Evolutionary conservation across 2,329 filamentous ascomycete species (phyloP).

Genomic region (Gaeumannomyces sp.): DNA sequence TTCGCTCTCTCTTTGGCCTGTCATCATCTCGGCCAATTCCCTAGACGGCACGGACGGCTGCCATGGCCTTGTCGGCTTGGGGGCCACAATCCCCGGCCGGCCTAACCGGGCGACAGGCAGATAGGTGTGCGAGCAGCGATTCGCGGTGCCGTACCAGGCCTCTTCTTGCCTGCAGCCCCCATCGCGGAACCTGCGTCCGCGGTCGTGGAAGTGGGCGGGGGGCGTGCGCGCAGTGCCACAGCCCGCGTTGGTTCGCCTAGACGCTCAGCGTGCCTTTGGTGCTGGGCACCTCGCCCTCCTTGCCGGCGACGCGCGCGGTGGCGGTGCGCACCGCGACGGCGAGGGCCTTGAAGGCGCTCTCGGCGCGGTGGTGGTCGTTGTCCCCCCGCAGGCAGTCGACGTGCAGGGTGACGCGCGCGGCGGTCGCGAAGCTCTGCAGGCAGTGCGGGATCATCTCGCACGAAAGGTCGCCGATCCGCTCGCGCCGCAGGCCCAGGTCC

Average conservation of each 20-base stretch:
- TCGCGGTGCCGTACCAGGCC: neutral
- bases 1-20: neutral
- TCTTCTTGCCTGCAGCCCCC: neutral
- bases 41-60: neutral
- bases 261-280: conserved; percentile 85
- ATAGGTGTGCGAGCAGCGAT: neutral
- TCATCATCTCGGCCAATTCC: neutral
- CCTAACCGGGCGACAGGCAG: neutral
- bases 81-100: neutral
- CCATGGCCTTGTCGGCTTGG: too few relatives aligned
- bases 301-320: conserved; percentile 65
- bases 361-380: conserved; percentile 94
- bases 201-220: neutral
- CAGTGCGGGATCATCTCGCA: conserved; percentile 98
- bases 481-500: conserved; percentile 76
- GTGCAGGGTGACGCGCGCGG: conserved; percentile 85
- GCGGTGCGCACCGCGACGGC: conserved; percentile 80
- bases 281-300: conserved; percentile 88
- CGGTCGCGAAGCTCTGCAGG: conserved; percentile 87
- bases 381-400: conserved; percentile 85
- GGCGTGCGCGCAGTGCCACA: neutral
- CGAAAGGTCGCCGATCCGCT: conserved; percentile 90
- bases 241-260: conserved; percentile 23
- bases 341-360: conserved; percentile 95
- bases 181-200: neutral